Base-by-base conservation (phyloP, 2,329 filamentous ascomycete genomes). In the Drechslerella coelobrocha region DNA sequence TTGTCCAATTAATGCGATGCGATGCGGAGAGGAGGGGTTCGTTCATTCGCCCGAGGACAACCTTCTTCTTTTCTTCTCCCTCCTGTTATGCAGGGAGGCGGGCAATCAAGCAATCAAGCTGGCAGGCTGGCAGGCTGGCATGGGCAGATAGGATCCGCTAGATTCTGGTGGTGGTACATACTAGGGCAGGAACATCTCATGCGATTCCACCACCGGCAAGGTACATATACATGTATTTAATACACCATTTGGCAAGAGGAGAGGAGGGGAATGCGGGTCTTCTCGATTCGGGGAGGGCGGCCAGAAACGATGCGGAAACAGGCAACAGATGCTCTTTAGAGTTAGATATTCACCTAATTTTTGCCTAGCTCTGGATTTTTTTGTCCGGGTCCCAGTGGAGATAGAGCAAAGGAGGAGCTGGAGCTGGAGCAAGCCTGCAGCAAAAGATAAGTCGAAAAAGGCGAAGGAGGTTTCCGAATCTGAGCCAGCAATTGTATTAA, bases 261-360 rank as follows among this genome's bases (percentile, higher is more conserved):
- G 29, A 41, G 39, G 63, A 41, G 63, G 56, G 48, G 54, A 60
- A 54, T 60, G 54, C 54, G 53, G 61, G 21, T 26, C 45, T 66
- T 51, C 51, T 51, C 47, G 19, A 21, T 43, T 21, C 34, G 21
- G 7, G 21, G 8, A 43, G 31, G 10, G 31, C 34, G 34, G 34
- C 34, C 34, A 39, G 23, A 52, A 47, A 45, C 53, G 26, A 14
- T 57, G 54, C 54, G 53, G 62, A 68, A 68, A 55, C 55, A 45
- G 62, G 62, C 50, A 68, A 68, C 55, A 68, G 63, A 68, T 61
- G 63, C 63, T 56, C 31, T 51, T 55, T 61, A 6, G 43, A 68
- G 56, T n/a, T 51, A 31, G 43, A 53, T 61, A 45, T 59, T 56
- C 63, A 68, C 63, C 63, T 55, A 68, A 24, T 68, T 61, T 68